Percentiles rank a stretch among this genome's conserved stretches.
Conservation (phyloP, 768 basidiomycete genomes). For the Termitomyces sp. region DNA sequence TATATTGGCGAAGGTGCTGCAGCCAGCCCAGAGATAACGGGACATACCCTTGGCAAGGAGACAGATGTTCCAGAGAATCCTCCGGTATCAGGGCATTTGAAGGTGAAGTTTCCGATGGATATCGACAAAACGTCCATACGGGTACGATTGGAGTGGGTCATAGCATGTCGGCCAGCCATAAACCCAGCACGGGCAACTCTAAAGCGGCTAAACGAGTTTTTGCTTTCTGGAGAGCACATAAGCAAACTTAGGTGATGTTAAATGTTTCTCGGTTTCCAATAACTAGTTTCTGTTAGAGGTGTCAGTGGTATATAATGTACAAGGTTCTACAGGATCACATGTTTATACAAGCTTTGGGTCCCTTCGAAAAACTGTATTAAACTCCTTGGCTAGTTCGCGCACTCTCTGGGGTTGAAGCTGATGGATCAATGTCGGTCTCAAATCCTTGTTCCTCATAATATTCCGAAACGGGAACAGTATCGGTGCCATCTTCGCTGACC, state of each 20-base stretch:
- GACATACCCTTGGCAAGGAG: background rate
- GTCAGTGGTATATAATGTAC: background rate
- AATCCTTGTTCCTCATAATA: background rate
- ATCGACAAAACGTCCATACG: constrained; percentile 60
- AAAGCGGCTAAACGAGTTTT: constrained; percentile 71
- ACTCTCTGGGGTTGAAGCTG: background rate
- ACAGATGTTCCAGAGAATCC: background rate
- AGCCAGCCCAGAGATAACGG: background rate
- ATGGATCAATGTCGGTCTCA: background rate
- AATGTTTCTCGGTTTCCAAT: background rate
- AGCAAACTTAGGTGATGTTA: background rate
- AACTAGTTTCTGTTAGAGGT: background rate
- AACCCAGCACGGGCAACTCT: constrained; percentile 85
- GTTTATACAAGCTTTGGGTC: background rate
- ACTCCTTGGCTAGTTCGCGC: background rate
- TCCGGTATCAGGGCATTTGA: background rate
- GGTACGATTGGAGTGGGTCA: constrained; percentile 81
- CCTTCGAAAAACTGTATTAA: background rate
- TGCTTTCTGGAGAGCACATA: constrained; percentile 32
- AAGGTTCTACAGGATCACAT: background rate
- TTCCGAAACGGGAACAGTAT: background rate
- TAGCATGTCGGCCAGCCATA: constrained; percentile 63
- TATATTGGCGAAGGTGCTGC: background rate
- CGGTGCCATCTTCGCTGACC: background rate
- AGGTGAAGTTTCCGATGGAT: background rate